Evolutionary conservation across 306 rosid species (phyloP).

Genomic region (Arachis hypogaea): DNA sequence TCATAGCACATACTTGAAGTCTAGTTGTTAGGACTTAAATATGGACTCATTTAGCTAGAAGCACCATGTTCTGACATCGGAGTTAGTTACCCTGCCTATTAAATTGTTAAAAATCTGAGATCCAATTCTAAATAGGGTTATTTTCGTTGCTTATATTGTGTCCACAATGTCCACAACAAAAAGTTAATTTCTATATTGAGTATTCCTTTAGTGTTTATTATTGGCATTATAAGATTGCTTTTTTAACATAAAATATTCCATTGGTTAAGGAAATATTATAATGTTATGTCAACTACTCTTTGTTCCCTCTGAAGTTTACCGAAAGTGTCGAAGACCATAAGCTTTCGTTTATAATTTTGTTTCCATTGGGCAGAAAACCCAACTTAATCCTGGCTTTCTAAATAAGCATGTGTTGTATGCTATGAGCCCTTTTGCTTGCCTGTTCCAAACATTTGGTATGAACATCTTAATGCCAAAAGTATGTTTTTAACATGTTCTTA

Average conservation of each 20-base stretch:
- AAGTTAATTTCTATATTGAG: neutral
- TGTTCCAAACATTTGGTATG: slow-evolving; percentile 19
- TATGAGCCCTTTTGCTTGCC: slow-evolving; percentile 14
- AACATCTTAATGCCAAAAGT: slow-evolving; percentile 10
- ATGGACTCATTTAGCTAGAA: slow-evolving; percentile 19
- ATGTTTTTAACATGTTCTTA: slow-evolving; percentile 10
- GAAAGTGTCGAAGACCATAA: no score
- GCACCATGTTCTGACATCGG: slow-evolving; percentile 13
- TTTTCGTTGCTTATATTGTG: neutral
- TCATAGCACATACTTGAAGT: slow-evolving; percentile 3
- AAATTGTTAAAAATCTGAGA: neutral
- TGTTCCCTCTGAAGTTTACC: neutral
- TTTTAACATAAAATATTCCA: slow-evolving; percentile 1
- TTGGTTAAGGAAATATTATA: neutral
- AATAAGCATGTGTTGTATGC: slow-evolving; percentile 11
- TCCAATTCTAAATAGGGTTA: neutral
- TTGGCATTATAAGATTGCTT: neutral
- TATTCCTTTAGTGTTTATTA: neutral
- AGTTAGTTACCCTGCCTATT: slow-evolving; percentile 23
- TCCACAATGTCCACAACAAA: neutral
- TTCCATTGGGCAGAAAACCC: neutral
- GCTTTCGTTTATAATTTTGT: slow-evolving; percentile 15
- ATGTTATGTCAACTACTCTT: slow-evolving; percentile 1
- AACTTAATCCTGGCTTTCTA: slow-evolving; percentile 18
- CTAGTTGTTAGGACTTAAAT: slow-evolving; percentile 26